Evolutionary conservation across 306 rosid genomes (phyloP).

Genomic region (Trifolium pratense): DNA sequence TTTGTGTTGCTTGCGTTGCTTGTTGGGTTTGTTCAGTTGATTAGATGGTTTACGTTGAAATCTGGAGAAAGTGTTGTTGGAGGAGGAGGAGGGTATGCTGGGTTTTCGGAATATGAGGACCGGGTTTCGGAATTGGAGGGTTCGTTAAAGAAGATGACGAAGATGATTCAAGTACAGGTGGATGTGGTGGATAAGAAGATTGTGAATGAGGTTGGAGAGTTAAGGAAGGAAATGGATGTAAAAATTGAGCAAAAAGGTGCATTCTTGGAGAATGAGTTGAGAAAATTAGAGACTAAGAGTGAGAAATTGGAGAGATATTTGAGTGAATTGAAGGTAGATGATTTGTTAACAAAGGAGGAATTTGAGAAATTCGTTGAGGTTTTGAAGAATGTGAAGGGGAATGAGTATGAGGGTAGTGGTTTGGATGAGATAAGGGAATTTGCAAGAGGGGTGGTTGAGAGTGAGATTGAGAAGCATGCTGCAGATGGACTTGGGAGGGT

Average conservation of each 20-base stretch:
- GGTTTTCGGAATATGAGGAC: constrained; percentile 69
- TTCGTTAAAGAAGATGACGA: constrained; percentile 61
- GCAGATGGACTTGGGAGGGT: constrained; percentile 91
- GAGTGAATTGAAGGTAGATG: constrained; percentile 58
- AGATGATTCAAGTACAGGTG: constrained; percentile 82
- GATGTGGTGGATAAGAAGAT: constrained; percentile 84
- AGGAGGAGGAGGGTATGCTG: constrained; percentile 46
- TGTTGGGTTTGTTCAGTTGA: constrained; percentile 64
- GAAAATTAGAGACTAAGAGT: constrained; percentile 57
- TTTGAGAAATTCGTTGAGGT: constrained; percentile 66
- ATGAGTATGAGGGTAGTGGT: constrained; percentile 48
- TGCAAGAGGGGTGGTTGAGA: constrained; percentile 70
- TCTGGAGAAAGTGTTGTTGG: constrained; percentile 41
- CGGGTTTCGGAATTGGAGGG: constrained; percentile 76
- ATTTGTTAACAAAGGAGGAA: constrained; percentile 78
- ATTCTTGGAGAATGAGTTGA: constrained; percentile 54
- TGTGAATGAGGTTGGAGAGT: constrained; percentile 61
- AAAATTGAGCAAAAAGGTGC: constrained; percentile 63
- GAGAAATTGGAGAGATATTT: constrained; percentile 65
- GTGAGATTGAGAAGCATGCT: constrained; percentile 85
- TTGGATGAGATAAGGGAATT: constrained; percentile 78
- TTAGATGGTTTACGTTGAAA: constrained; percentile 53
- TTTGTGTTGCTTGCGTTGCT: constrained; percentile 56
- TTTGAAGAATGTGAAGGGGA: constrained; percentile 52
- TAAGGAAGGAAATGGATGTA: constrained; percentile 61